Conservation (phyloP, 805 yeast genomes). For the Metschnikowia amazonensis region DNA sequence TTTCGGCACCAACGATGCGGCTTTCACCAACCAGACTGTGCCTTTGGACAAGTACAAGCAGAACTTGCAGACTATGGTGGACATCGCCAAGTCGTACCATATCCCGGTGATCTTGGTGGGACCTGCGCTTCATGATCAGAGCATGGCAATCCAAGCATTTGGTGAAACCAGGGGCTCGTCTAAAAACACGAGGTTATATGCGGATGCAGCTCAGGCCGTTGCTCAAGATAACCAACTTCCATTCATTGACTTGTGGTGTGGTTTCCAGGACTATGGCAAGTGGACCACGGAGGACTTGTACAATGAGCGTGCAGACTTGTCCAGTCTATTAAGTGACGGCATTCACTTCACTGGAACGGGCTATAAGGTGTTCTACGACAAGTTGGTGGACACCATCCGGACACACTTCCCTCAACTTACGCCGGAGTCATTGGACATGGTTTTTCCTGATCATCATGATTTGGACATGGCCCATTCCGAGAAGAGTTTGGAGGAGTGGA, state of each 20-base stretch:
- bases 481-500: slow-evolving; percentile 5
- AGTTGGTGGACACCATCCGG: slow-evolving; percentile 37
- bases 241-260: slow-evolving; percentile 51
- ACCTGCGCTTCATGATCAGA: slow-evolving; percentile 55
- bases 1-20: slow-evolving; percentile 76
- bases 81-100: slow-evolving; percentile 34
- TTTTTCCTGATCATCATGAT: slow-evolving; percentile 42
- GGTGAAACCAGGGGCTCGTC: slow-evolving; percentile 3
- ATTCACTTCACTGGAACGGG: slow-evolving; percentile 57
- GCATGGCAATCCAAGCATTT: slow-evolving; percentile 8
- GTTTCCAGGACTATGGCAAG: slow-evolving; percentile 33
- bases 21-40: slow-evolving; percentile 39
- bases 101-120: slow-evolving; percentile 58
- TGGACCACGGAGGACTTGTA: slow-evolving; percentile 39
- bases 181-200: slow-evolving; percentile 36
- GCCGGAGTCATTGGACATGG: slow-evolving; percentile 37
- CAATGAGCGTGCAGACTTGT: slow-evolving; percentile 13
- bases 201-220: slow-evolving; percentile 45
- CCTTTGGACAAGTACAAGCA: slow-evolving; percentile 44
- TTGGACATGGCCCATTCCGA: slow-evolving; percentile 9
- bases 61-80: slow-evolving; percentile 46
- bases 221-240: slow-evolving; percentile 50
- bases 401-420: slow-evolving; percentile 45
- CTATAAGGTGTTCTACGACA: slow-evolving; percentile 48
- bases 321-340: slow-evolving; percentile 42